These are phyloP conservation scores for Holtermanniella nyarrowii DNA, from an alignment of 768 basidiomycete species.

Conservation along the genomic window DNA sequence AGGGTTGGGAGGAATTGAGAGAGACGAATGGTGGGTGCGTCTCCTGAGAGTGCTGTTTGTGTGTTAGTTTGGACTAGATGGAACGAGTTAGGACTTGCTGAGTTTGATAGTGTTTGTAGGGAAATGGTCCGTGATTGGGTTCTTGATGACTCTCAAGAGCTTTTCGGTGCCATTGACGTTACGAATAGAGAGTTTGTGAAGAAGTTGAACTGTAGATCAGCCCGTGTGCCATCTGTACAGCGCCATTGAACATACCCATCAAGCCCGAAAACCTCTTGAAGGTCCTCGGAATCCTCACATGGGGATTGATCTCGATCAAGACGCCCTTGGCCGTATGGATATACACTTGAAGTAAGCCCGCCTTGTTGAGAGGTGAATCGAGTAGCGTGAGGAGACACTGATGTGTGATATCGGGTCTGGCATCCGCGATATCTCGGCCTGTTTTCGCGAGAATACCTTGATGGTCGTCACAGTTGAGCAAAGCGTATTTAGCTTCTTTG, in stretches of 20 bases:
- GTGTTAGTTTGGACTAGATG: conserved; percentile 2
- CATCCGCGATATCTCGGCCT: conserved; percentile 94
- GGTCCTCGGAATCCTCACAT: conserved; percentile 92
- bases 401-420: conserved; percentile 97
- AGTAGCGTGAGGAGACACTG: conserved; percentile 94
- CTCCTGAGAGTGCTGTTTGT: conserved; percentile 70
- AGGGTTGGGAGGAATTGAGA: conserved; percentile 75
- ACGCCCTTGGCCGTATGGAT: conserved; percentile 95
- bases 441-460: conserved; percentile 97
- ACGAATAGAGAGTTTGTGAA: conserved; percentile 89
- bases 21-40: conserved; percentile 68
- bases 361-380: conserved; percentile 96
- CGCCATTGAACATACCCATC: conserved; percentile 60
- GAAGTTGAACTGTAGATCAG: conserved; percentile 65
- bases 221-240: conserved; percentile 1
- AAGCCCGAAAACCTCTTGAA: conserved; percentile 97
- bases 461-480: conserved; percentile 97
- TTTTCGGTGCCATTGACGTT: conserved; percentile 96
- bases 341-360: conserved; percentile 90
- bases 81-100: conserved; percentile 50
- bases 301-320: conserved; percentile 95
- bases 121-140: conserved; percentile 87
- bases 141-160: conserved; percentile 95
- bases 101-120: conserved; percentile 92
- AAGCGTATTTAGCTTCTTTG: conserved; percentile 81